Conservation (phyloP, 768 basidiomycete genomes). For the Hydnomerulius pinastri region DNA sequence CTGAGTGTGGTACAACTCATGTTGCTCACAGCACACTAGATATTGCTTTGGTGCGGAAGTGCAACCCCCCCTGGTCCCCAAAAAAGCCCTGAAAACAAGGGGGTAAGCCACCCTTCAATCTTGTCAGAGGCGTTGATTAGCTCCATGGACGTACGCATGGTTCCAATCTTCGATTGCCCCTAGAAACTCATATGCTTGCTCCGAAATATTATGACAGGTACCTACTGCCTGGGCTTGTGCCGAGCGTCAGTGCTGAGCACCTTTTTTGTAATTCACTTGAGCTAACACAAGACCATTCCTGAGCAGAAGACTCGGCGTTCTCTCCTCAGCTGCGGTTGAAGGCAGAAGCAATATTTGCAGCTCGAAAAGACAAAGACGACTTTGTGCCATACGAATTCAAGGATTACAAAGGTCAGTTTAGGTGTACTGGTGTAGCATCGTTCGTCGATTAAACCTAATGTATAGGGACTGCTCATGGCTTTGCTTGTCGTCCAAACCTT, state of each 20-base stretch:
- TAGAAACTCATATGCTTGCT: background rate
- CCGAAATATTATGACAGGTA: slow-evolving; percentile 11
- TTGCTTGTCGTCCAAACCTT: slow-evolving; percentile 49
- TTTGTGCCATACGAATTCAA: slow-evolving; percentile 37
- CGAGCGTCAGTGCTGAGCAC: slow-evolving; percentile 30
- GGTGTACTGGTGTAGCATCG: background rate
- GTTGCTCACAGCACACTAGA: slow-evolving; percentile 27
- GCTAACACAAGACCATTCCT: background rate
- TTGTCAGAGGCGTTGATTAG: slow-evolving; percentile 34
- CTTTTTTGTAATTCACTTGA: background rate
- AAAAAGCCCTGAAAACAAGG: slow-evolving; percentile 37
- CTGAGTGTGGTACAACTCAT: background rate
- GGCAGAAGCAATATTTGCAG: slow-evolving; percentile 32
- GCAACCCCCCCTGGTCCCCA: slow-evolving; percentile 29
- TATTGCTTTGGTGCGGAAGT: slow-evolving; percentile 41
- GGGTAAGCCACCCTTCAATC: slow-evolving; percentile 43
- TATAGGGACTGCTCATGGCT: slow-evolving; percentile 49
- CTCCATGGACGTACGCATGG: slow-evolving; percentile 28
- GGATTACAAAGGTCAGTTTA: slow-evolving; percentile 35
- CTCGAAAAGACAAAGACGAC: slow-evolving; percentile 28
- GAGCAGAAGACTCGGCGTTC: slow-evolving; percentile 37
- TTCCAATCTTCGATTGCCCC: background rate
- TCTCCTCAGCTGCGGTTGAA: slow-evolving; percentile 22
- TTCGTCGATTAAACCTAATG: slow-evolving; percentile 3
- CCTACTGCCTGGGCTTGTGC: slow-evolving; percentile 38